Conservation (phyloP, 108 stramenopile species). For the Cyclostephanos tholiformis region DNA sequence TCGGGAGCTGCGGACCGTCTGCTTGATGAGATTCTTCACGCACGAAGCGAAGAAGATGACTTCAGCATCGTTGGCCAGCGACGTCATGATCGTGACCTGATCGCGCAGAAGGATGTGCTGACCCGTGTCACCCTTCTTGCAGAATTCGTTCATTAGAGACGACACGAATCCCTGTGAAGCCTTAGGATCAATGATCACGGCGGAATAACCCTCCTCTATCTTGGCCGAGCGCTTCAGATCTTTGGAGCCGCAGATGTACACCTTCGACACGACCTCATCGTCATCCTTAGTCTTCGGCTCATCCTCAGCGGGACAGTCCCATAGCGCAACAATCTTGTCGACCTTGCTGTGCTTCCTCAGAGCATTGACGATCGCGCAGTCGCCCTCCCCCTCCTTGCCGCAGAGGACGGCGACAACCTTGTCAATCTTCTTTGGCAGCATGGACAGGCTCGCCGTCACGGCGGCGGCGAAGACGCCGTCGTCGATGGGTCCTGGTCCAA, state of each 20-base stretch:
- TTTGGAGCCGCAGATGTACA: conserved; percentile 32
- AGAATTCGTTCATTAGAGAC: conserved; percentile 30
- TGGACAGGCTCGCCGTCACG: conserved; percentile 23
- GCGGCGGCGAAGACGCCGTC: conserved; percentile 35
- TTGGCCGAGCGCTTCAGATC: conserved; percentile 51
- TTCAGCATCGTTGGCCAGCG: conserved; percentile 37
- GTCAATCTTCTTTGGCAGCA: conserved; percentile 52
- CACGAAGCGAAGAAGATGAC: conserved; percentile 36
- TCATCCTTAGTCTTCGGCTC: conserved; percentile 19
- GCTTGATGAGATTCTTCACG: conserved; percentile 33
- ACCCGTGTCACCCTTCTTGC: conserved; percentile 38
- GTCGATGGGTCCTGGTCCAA: conserved; percentile 44
- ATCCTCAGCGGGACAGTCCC: conserved; percentile 34
- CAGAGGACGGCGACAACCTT: conserved; percentile 50
- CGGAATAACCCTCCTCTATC: conserved; percentile 47
- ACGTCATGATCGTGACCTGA: conserved; percentile 51
- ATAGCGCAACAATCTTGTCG: conserved; percentile 49
- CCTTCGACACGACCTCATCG: conserved; percentile 28
- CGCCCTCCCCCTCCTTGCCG: conserved; percentile 32
- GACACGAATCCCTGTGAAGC: conserved; percentile 27
- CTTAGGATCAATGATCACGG: conserved; percentile 48
- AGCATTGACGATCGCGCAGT: conserved; percentile 33
- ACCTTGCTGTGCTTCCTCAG: conserved; percentile 46
- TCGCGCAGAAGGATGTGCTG: conserved; percentile 39
- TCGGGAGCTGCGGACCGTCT: conserved; percentile 42